phyloP scores from a whole-genome alignment of 2,329 filamentous ascomycete genomes.

The Monosporascus sp. region DNA sequence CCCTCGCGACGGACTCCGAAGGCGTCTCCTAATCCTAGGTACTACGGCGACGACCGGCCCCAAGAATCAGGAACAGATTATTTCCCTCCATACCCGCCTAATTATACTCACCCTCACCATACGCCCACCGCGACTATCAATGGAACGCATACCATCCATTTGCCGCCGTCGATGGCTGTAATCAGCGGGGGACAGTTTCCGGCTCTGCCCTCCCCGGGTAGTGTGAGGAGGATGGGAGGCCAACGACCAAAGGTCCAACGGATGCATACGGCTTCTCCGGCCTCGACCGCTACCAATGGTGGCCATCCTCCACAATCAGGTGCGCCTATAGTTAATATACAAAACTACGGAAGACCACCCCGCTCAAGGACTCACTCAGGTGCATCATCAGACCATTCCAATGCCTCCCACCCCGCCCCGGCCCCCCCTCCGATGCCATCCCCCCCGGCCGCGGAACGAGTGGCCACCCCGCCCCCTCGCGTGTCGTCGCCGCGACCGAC shows the following conservation, averaged over 20 bases:
- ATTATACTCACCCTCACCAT: conserved; percentile 20
- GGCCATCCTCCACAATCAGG: conserved; percentile 34
- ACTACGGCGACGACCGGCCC: conserved; percentile 26
- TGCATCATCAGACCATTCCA: conserved; percentile 48
- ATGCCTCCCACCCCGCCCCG: conserved; percentile 37
- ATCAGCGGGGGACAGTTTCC: conserved; percentile 76
- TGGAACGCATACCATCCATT: conserved; percentile 21
- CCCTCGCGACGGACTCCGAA: conserved; percentile 71
- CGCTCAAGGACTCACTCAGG: conserved; percentile 55
- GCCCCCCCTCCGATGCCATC: conserved; percentile 47
- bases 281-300: conserved; percentile 48
- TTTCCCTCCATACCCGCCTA: conserved; percentile 28
- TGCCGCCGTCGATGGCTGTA: conserved; percentile 69
- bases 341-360: conserved; percentile 36
- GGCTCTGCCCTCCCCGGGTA: conserved; percentile 77
- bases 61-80: conserved; percentile 30
- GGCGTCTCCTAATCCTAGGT: conserved; percentile 58
- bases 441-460: conserved; percentile 48
- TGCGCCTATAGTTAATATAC: conserved; percentile 31
- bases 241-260: conserved; percentile 52
- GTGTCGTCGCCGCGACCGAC: conserved; percentile 44
- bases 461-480: conserved; percentile 49
- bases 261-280: conserved; percentile 75
- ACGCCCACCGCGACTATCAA: conserved; percentile 20
- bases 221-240: conserved; percentile 36